phyloP scores from a whole-genome alignment of 805 yeast genomes.

The Hanseniaspora lindneri region DNA sequence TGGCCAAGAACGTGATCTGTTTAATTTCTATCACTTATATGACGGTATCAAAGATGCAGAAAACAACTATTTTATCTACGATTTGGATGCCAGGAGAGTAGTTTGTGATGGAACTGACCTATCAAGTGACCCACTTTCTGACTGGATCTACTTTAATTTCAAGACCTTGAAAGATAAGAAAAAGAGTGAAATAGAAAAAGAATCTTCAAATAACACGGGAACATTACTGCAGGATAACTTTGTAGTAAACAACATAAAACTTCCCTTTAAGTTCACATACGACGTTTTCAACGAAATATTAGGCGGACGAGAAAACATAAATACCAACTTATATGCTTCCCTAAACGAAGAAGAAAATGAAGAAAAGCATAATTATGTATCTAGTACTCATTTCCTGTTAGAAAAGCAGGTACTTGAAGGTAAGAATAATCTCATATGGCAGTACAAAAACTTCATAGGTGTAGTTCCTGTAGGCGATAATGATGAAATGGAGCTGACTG shows the following conservation, averaged over 20 bases:
- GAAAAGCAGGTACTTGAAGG: not conserved
- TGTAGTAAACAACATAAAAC: not conserved
- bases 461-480: not conserved
- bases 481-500: constrained; percentile 1
- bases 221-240: not conserved
- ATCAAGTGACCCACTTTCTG: not conserved
- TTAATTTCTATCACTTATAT: not conserved
- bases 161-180: not conserved
- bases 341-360: not conserved
- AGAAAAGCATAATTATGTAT: not conserved
- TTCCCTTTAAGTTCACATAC: constrained; percentile 9
- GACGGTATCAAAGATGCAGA: not conserved
- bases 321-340: not conserved
- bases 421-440: not conserved
- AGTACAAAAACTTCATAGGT: not conserved
- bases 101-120: not conserved
- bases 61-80: not conserved
- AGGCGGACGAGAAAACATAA: not conserved
- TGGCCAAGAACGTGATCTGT: not conserved
- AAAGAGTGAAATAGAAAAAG: not conserved
- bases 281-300: constrained; percentile 9
- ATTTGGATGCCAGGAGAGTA: not conserved
- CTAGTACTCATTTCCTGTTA: not conserved
- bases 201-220: not conserved
- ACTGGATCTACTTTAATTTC: not conserved